Base-by-base conservation (phyloP, 2,329 filamentous ascomycete genomes). In the Trichoderma semiorbis region DNA sequence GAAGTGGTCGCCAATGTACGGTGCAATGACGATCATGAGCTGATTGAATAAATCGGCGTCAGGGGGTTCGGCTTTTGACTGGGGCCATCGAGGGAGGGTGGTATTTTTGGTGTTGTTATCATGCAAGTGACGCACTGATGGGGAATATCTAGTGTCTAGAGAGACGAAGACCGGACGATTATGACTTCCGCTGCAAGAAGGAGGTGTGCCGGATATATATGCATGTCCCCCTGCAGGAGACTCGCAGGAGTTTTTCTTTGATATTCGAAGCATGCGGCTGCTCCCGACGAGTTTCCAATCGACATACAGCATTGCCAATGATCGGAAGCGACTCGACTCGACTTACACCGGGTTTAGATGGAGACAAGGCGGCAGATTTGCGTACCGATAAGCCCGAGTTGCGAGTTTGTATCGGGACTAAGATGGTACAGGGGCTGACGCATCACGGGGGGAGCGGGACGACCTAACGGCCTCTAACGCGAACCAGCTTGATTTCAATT, bases 1-100 rank as follows among this genome's bases (percentile, higher is more conserved):
- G 74, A 77, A 57, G 72, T 76, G 26, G 72, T 76, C 24, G 72
- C 75, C 10, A 74, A 75, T 18, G 67, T 73, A 57, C 62, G 69
- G 62, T 64, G 70, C 64, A 68, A 73, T 7, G 72, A 73, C 16
- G 61, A 70, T 34, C 66, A 72, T 28, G 72, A 68, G 66, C 66
- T 69, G 28, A 69, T 69, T 21, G 57, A 69, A 21, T 61, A 36
- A 30, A 30, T 10, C 16, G 39, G 30, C 3, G 11, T 2, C 21
- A 12, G 14, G 34, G 24, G 10, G 30, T 58, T 16, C 21, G 39
- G 16, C 12, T 39, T n/a, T 55, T 28, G 26, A 18, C 26, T 58
- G 26, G 50, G 50, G 21, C 50, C 21, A 30, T 32, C 12, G 12
- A 47, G n/a, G 18, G 34, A 47, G 7, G 14, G 16, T 26, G 26